A percentile compares a stretch with the other conserved stretches of the same genome.
These are phyloP conservation scores for Epichloe coenophiala DNA, from an alignment of 2,329 filamentous ascomycete genomes.

Conservation along the genomic window DNA sequence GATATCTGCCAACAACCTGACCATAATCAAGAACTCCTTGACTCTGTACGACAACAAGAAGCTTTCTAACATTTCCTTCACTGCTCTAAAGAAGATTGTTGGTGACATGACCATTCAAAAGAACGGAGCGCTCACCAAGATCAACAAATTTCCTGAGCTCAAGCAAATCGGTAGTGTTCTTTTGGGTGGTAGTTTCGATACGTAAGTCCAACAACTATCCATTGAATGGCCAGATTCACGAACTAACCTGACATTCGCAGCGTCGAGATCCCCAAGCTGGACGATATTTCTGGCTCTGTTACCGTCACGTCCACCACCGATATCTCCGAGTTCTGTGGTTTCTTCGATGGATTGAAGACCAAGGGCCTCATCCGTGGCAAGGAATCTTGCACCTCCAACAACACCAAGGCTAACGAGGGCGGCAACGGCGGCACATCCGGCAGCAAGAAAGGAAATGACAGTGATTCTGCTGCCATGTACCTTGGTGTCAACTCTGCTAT, in stretches of 20 bases:
- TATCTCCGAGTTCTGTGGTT: constrained; percentile 39
- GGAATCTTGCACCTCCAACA: constrained; percentile 35
- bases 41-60: constrained; percentile 50
- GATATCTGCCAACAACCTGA: constrained; percentile 39
- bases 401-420: constrained; percentile 37
- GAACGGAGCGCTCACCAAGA: constrained; percentile 59
- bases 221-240: not conserved
- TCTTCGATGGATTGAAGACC: constrained; percentile 31
- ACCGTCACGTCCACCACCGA: constrained; percentile 53
- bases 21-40: constrained; percentile 43
- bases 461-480: constrained; percentile 30
- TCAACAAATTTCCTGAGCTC: constrained; percentile 57
- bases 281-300: constrained; percentile 58
- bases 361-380: constrained; percentile 29
- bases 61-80: constrained; percentile 64
- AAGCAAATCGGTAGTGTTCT: constrained; percentile 67
- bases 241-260: constrained; percentile 27
- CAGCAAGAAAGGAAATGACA: constrained; percentile 14
- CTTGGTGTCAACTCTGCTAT: constrained; percentile 32
- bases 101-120: constrained; percentile 81
- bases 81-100: constrained; percentile 50
- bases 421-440: constrained; percentile 17
- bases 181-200: constrained; percentile 70
- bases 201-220: constrained; percentile 41
- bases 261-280: constrained; percentile 53